phyloP scores from a whole-genome alignment of 257 asterid species.

The Buddleja alternifolia region DNA sequence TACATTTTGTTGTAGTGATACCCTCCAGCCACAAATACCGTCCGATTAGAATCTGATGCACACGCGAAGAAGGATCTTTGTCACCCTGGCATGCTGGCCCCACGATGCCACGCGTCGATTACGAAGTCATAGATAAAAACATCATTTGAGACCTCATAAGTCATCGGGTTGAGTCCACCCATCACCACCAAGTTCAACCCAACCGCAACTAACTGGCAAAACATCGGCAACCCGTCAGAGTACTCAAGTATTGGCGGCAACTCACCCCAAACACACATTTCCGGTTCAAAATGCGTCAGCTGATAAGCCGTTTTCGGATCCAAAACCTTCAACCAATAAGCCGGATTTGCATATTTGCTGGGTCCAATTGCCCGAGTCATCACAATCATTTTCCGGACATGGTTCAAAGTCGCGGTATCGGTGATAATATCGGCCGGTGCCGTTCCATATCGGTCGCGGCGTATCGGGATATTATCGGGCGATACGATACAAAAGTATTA shows the following conservation, averaged over 20 bases:
- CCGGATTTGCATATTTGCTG: conserved; percentile 31
- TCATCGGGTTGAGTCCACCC: conserved; percentile 71
- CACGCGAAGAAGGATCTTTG: conserved; percentile 69
- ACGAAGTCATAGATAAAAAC: conserved; percentile 55
- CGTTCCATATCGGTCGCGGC: no score
- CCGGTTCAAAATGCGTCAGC: conserved; percentile 70
- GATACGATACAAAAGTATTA: no score
- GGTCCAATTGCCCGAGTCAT: conserved; percentile 28
- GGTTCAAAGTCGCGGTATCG: no score
- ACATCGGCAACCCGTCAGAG: conserved; percentile 84
- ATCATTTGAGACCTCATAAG: conserved; percentile 49
- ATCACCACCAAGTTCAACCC: no score
- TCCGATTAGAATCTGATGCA: conserved; percentile 51
- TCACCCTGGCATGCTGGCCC: conserved; percentile 68
- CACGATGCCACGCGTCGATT: conserved; percentile 68
- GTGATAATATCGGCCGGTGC: no score
- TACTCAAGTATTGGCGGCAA: conserved; percentile 60
- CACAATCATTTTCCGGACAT: conserved; percentile 34
- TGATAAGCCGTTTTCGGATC: no score
- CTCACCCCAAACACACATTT: conserved; percentile 59
- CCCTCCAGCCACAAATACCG: conserved; percentile 77
- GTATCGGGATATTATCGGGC: no score
- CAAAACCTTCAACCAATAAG: no score
- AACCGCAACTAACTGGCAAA: conserved; percentile 60
- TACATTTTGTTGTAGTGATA: no score